Conservation (phyloP, 2,329 filamentous ascomycete species). For the Penicillium sp. region DNA sequence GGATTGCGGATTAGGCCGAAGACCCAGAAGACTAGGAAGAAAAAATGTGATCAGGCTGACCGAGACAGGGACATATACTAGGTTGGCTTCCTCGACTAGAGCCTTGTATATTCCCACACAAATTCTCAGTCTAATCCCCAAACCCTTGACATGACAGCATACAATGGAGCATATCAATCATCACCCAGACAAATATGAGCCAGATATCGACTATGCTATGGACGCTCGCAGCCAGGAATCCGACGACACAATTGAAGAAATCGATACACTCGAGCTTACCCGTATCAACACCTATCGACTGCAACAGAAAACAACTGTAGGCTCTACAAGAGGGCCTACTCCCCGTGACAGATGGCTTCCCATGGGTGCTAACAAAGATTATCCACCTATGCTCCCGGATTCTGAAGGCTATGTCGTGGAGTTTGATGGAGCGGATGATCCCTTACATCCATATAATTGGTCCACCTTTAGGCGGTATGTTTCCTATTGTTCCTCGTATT, state of each 20-base stretch:
- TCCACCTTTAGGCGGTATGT: constrained; percentile 44
- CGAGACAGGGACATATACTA: constrained; percentile 2
- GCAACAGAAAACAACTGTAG: constrained; percentile 9
- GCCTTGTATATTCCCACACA: neutral
- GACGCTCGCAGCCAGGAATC: constrained; percentile 9
- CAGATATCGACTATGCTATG: neutral
- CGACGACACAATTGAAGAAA: constrained; percentile 8
- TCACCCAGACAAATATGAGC: constrained; percentile 3
- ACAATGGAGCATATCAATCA: neutral
- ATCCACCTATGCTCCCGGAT: constrained; percentile 50
- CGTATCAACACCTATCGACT: constrained; percentile 10
- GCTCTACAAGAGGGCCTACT: constrained; percentile 6
- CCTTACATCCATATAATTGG: constrained; percentile 55
- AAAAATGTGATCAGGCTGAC: constrained; percentile 1
- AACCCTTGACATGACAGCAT: neutral
- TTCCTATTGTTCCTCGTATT: neutral
- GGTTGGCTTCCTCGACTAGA: neutral
- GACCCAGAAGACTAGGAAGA: neutral
- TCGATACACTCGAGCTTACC: constrained; percentile 7
- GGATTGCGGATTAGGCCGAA: constrained; percentile 1
- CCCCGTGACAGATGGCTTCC: constrained; percentile 22
- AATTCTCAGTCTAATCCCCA: neutral
- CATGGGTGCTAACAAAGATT: constrained; percentile 45
- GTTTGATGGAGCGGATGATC: constrained; percentile 54
- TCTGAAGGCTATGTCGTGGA: constrained; percentile 56